Evolutionary conservation across 768 basidiomycete species (phyloP).

Genomic region (Kwoniella shandongensis): DNA sequence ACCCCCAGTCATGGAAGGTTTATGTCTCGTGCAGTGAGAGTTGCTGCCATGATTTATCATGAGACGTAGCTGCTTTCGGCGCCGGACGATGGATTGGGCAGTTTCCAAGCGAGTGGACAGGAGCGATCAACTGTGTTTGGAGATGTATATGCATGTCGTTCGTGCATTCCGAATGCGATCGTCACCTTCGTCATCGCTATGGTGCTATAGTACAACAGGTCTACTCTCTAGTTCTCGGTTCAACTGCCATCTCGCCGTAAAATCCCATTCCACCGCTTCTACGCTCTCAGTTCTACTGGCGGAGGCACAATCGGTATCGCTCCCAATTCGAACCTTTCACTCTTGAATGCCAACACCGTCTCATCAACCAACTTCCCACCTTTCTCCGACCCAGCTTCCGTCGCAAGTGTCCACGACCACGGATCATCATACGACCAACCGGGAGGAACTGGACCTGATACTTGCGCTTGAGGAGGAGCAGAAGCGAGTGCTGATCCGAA

Average conservation of each 20-base stretch:
- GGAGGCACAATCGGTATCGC: conserved; percentile 30
- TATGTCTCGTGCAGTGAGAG: conserved; percentile 43
- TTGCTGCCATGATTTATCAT: no score
- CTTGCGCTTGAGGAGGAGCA: conserved; percentile 3
- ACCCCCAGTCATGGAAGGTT: conserved; percentile 20
- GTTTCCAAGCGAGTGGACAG: no score
- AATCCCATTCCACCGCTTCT: no score
- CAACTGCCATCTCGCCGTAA: no score
- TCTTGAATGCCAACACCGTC: conserved; percentile 18
- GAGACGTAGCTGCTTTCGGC: no score
- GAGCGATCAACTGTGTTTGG: no score
- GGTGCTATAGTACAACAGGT: background rate
- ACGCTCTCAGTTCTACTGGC: conserved; percentile 25
- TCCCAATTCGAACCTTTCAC: conserved; percentile 18
- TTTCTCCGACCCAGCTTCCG: conserved; percentile 8
- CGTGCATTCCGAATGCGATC: no score
- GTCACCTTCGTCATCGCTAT: no score
- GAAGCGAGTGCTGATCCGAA: conserved; percentile 16
- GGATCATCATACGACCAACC: conserved; percentile 42
- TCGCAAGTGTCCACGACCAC: conserved; percentile 25
- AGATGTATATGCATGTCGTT: no score
- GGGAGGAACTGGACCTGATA: conserved; percentile 10
- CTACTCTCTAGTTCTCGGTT: conserved; percentile 11
- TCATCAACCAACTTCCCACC: conserved; percentile 21
- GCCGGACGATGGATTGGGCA: no score